Evolutionary conservation across 345 rosid genomes (phyloP).

Genomic region (Erodium maritimum): DNA sequence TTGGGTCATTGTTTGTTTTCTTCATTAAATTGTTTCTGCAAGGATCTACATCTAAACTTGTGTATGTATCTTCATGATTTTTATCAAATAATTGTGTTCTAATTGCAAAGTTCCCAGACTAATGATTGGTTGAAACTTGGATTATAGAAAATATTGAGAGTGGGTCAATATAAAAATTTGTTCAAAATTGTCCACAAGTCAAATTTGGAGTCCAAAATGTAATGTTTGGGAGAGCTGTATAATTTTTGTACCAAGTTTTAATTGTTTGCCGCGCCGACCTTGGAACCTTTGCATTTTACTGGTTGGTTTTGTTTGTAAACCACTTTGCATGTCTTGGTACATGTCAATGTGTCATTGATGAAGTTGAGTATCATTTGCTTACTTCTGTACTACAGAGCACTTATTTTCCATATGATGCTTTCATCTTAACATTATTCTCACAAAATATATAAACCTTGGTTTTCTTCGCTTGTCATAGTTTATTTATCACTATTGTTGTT

Average conservation of each 20-base stretch:
- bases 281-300: neutral
- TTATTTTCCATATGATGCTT: neutral
- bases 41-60: neutral
- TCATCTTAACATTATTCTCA: neutral
- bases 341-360: too few species aligned
- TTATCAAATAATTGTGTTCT: neutral
- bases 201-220: neutral
- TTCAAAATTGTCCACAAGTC: neutral
- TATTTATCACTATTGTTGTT: neutral
- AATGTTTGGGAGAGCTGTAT: too few species aligned
- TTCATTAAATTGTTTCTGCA: neutral
- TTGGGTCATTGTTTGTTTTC: neutral
- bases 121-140: neutral
- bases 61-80: too few species aligned
- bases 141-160: neutral
- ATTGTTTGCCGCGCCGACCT: neutral
- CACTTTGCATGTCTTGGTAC: neutral
- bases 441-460: neutral
- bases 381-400: neutral
- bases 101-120: neutral
- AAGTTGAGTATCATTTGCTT: neutral
- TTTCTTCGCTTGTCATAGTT: neutral
- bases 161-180: neutral
- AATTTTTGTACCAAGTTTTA: too few species aligned
- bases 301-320: neutral